Evolutionary conservation across 2,329 filamentous ascomycete species (phyloP).

Genomic region (Ophiostoma triangulosporum): DNA sequence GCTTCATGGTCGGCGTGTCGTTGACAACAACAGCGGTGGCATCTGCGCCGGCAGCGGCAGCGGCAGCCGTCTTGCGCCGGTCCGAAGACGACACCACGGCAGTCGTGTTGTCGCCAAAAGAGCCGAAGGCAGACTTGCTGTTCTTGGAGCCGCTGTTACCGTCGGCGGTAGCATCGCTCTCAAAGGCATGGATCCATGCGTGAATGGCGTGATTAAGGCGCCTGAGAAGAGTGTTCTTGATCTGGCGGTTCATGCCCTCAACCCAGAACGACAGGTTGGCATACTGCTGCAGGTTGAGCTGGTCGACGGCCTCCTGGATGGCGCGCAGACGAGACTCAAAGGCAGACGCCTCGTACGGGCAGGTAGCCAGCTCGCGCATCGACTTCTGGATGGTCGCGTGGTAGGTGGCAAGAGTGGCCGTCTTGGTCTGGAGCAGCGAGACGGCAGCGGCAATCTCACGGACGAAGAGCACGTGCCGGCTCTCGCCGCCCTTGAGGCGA

Average conservation of each 20-base stretch:
- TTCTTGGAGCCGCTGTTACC: constrained; percentile 23
- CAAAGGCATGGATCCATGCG: constrained; percentile 78
- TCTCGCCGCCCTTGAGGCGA: constrained; percentile 54
- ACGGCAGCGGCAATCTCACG: constrained; percentile 83
- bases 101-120: not conserved
- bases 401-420: constrained; percentile 62
- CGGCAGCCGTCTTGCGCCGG: constrained; percentile 27
- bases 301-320: constrained; percentile 87
- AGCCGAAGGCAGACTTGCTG: constrained; percentile 9
- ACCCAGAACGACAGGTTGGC: constrained; percentile 91
- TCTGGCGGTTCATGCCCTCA: constrained; percentile 67
- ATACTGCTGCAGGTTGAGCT: constrained; percentile 91
- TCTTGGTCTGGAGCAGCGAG: constrained; percentile 79
- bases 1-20: constrained; percentile 52
- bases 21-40: constrained; percentile 17
- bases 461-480: constrained; percentile 92
- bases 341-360: constrained; percentile 64
- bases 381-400: constrained; percentile 72
- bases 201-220: constrained; percentile 75
- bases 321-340: constrained; percentile 71
- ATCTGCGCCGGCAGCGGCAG: constrained; percentile 20
- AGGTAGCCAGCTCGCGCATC: constrained; percentile 68
- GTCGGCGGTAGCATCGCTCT: constrained; percentile 38
- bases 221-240: constrained; percentile 66
- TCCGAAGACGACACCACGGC: not conserved